A percentile compares a stretch with the other conserved stretches of the same genome.
Evolutionary conservation across 1,284 basidiomycete species (phyloP).

Genomic region (Puccinia polysora): DNA sequence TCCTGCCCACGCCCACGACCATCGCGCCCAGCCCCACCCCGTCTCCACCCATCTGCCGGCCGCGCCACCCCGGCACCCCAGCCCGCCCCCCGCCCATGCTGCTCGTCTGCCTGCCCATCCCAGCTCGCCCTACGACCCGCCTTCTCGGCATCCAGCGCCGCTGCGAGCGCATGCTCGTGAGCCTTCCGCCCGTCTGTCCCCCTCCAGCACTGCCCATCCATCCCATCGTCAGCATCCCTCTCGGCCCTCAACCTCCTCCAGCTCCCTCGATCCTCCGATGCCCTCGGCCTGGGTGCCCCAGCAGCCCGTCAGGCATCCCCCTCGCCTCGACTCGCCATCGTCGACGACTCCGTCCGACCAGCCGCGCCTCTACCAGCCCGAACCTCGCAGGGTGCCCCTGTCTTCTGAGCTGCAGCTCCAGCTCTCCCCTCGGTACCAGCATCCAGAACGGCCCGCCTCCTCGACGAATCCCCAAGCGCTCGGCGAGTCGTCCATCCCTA

Average conservation of each 20-base stretch:
- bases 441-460: constrained; percentile 8
- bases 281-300: neutral
- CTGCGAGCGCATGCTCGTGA: neutral
- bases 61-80: neutral
- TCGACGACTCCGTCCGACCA: constrained; percentile 8
- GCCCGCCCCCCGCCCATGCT: neutral
- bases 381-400: constrained; percentile 19
- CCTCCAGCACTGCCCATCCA: too few relatives aligned
- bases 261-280: neutral
- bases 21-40: too few relatives aligned
- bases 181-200: neutral
- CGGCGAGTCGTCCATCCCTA: neutral
- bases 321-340: neutral
- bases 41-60: too few relatives aligned
- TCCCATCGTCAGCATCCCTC: constrained; percentile 4
- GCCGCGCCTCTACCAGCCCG: constrained; percentile 34
- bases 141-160: neutral
- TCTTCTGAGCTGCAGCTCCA: constrained; percentile 10
- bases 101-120: neutral
- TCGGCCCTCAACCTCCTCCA: constrained; percentile 21
- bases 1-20: too few relatives aligned
- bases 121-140: neutral
- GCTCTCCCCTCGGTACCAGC: constrained; percentile 12
- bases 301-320: neutral
- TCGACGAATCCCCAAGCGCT: neutral